These are phyloP conservation scores for Magnaporthiopsis incrustans DNA, from an alignment of 2,329 filamentous ascomycete species.

Conservation along the genomic window DNA sequence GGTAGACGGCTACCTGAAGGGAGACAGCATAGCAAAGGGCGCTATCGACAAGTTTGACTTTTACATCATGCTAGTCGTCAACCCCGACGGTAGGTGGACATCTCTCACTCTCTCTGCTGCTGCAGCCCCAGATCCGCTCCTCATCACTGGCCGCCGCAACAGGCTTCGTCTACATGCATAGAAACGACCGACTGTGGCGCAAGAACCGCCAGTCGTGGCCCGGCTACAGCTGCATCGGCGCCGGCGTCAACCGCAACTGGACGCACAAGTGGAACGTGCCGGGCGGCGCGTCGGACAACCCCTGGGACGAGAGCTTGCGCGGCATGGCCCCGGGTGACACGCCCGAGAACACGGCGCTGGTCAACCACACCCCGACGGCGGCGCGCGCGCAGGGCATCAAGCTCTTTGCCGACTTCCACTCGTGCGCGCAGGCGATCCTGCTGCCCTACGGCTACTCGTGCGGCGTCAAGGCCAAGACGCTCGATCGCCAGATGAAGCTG, in stretches of 20 bases:
- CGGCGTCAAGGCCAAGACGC: conserved; percentile 33
- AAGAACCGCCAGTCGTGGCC: conserved; percentile 44
- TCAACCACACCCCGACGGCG: conserved; percentile 23
- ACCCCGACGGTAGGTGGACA: conserved; percentile 41
- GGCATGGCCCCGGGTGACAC: conserved; percentile 29
- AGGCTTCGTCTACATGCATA: conserved; percentile 53
- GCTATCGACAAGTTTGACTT: conserved; percentile 57
- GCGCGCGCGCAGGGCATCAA: conserved; percentile 39
- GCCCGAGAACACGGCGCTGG: conserved; percentile 43
- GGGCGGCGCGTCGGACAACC: conserved; percentile 35
- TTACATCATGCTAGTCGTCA: conserved; percentile 55
- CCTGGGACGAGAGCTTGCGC: conserved; percentile 35
- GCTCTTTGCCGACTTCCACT: conserved; percentile 58
- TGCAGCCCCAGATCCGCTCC: background rate
- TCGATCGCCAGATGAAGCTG: conserved; percentile 37
- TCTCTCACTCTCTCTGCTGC: background rate
- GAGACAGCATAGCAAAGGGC: conserved; percentile 24
- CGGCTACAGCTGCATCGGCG: conserved; percentile 37
- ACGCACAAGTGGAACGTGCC: conserved; percentile 35
- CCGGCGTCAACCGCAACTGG: conserved; percentile 46
- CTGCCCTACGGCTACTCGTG: conserved; percentile 58
- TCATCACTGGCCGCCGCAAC: background rate
- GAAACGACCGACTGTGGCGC: conserved; percentile 50
- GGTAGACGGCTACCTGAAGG: conserved; percentile 34
- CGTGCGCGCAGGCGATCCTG: conserved; percentile 52